Percentiles rank a stretch among this genome's conserved stretches.
These are phyloP conservation scores for Coelastrella sp. DNA, from an alignment of 139 green algal species.

Conservation along the genomic window DNA sequence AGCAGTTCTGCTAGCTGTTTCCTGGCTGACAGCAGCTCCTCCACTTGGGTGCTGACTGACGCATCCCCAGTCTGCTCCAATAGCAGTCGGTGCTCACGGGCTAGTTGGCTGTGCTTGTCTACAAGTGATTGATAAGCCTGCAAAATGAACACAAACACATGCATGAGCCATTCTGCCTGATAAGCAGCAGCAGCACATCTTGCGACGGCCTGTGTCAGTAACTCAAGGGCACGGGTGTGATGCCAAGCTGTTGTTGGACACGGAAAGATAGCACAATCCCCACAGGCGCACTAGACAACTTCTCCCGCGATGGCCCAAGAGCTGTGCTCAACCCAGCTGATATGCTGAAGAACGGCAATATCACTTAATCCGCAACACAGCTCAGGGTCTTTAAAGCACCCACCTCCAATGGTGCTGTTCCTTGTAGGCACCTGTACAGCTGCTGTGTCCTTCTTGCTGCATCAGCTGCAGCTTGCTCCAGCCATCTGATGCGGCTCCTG, in stretches of 20 bases:
- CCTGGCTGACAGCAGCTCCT: constrained; percentile 63
- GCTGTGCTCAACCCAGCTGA: neutral
- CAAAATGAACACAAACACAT: neutral
- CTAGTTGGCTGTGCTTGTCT: constrained; percentile 63
- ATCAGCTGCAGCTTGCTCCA: constrained; percentile 59
- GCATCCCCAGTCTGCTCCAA: constrained; percentile 64
- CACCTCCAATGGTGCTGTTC: constrained; percentile 57
- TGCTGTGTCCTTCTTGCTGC: constrained; percentile 55
- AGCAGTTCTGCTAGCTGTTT: constrained; percentile 54
- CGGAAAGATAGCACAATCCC: neutral
- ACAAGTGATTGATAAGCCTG: constrained; percentile 66
- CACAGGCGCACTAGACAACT: neutral
- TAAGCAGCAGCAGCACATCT: neutral
- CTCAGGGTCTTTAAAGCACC: too few species aligned
- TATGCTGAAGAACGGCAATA: neutral
- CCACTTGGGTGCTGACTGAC: constrained; percentile 42
- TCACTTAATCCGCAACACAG: too few species aligned
- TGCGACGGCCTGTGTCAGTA: too few species aligned
- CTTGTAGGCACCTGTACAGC: constrained; percentile 62
- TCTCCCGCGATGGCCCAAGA: too few species aligned
- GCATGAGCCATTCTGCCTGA: neutral
- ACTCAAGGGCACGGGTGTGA: too few species aligned
- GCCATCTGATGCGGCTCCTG: constrained; percentile 67
- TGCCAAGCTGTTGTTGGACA: neutral
- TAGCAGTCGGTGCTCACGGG: constrained; percentile 35